Evolutionary conservation across 805 yeast species (phyloP).

Genomic region (Naumovozyma baii): DNA sequence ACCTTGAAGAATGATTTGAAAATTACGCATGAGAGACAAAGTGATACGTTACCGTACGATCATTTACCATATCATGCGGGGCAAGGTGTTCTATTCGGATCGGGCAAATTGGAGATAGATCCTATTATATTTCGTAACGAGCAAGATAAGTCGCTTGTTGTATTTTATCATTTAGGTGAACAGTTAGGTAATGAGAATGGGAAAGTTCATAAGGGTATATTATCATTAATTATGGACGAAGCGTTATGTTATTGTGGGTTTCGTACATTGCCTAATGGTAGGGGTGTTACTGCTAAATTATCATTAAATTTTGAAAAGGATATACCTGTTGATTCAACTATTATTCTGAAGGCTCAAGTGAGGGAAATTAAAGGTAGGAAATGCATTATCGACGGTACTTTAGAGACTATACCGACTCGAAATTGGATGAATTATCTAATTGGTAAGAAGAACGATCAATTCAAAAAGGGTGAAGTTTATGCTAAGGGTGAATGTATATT

Average conservation of each 20-base stretch:
- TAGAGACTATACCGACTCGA: constrained; percentile 30
- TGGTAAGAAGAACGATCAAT: constrained; percentile 2
- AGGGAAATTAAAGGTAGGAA: constrained; percentile 65
- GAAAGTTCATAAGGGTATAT: constrained; percentile 70
- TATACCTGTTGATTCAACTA: constrained; percentile 46
- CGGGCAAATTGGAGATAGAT: constrained; percentile 59
- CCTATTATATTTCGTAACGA: constrained; percentile 56
- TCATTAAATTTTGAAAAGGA: constrained; percentile 48
- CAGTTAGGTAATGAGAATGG: constrained; percentile 59
- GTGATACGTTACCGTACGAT: constrained; percentile 44
- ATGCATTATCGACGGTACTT: constrained; percentile 66
- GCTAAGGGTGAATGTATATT: constrained; percentile 62
- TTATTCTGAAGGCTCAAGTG: constrained; percentile 61
- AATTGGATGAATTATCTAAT: not conserved
- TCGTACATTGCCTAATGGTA: constrained; percentile 61
- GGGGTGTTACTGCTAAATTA: constrained; percentile 84
- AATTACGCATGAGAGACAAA: constrained; percentile 25
- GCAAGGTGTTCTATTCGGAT: constrained; percentile 62
- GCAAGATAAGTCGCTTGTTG: constrained; percentile 43
- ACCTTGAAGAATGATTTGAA: constrained; percentile 14
- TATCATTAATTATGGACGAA: constrained; percentile 76
- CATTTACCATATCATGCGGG: constrained; percentile 59
- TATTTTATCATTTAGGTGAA: constrained; percentile 64
- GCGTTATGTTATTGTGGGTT: constrained; percentile 81
- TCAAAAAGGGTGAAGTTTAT: constrained; percentile 17